Conservation (phyloP, 352 stramenopile genomes). For the Elongisporangium undulatum region DNA sequence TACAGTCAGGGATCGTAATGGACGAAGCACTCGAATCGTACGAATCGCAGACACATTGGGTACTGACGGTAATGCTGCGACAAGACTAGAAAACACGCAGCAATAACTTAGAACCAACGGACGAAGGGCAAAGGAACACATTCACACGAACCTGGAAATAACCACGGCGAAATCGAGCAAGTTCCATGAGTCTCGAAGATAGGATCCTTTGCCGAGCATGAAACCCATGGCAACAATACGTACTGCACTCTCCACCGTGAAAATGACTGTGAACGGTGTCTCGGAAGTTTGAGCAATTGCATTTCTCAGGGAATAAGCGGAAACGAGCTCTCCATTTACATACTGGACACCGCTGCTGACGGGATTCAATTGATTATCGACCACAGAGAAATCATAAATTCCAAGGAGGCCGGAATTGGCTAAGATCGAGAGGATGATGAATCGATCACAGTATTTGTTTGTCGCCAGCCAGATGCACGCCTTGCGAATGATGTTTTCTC, state of each 20-base stretch:
- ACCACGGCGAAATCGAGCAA: slow-evolving; percentile 92
- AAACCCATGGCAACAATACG: slow-evolving; percentile 91
- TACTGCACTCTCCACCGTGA: slow-evolving; percentile 81
- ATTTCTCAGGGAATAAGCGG: slow-evolving; percentile 44
- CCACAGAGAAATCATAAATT: slow-evolving; percentile 76
- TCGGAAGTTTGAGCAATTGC: slow-evolving; percentile 69
- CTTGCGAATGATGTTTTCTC: slow-evolving; percentile 39
- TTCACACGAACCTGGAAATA: slow-evolving; percentile 51
- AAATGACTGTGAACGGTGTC: slow-evolving; percentile 83
- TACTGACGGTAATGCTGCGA: slow-evolving; percentile 44
- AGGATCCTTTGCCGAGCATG: slow-evolving; percentile 47
- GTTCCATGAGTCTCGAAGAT: slow-evolving; percentile 88
- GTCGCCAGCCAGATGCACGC: slow-evolving; percentile 46
- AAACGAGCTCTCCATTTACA: slow-evolving; percentile 26
- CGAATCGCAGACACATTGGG: slow-evolving; percentile 82
- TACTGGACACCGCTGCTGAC: slow-evolving; percentile 39
- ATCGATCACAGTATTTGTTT: slow-evolving; percentile 69
- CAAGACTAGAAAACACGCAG: slow-evolving; percentile 22
- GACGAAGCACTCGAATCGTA: slow-evolving; percentile 86
- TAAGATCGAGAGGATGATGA: slow-evolving; percentile 87
- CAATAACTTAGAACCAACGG: neutral
- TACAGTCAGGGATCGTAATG: slow-evolving; percentile 84
- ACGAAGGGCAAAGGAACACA: too few relatives aligned
- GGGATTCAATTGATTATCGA: slow-evolving; percentile 63
- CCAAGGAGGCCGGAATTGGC: slow-evolving; percentile 86